Evolutionary conservation across 768 basidiomycete genomes (phyloP).

Genomic region (Austroboletus eburneus): DNA sequence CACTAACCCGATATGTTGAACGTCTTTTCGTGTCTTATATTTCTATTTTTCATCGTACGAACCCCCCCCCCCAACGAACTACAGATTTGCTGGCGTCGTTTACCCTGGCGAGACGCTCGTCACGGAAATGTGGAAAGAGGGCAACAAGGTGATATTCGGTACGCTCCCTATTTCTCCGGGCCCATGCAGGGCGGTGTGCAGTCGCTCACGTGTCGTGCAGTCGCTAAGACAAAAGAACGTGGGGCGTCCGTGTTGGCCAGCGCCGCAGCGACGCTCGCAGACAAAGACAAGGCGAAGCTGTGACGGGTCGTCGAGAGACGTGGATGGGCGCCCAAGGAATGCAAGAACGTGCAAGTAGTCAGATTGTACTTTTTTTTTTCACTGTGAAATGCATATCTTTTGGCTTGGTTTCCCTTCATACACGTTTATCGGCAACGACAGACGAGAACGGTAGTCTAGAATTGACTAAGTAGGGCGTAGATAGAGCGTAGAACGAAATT

Average conservation of each 20-base stretch:
- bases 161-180: slow-evolving; percentile 29
- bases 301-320: slow-evolving; percentile 20
- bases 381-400: too few species aligned
- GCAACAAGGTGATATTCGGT: slow-evolving; percentile 88
- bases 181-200: background rate
- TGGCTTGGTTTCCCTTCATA: too few species aligned
- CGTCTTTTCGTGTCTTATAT: too few species aligned
- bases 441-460: too few species aligned
- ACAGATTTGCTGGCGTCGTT: slow-evolving; percentile 83
- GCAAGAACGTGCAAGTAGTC: too few species aligned
- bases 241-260: slow-evolving; percentile 65
- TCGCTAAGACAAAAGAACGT: slow-evolving; percentile 85
- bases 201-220: slow-evolving; percentile 36
- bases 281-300: slow-evolving; percentile 55
- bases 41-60: too few species aligned
- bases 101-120: slow-evolving; percentile 94
- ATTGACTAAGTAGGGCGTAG: too few species aligned
- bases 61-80: too few species aligned
- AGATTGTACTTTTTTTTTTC: too few species aligned
- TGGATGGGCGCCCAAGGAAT: too few species aligned
- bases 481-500: too few species aligned
- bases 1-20: slow-evolving; percentile 3
- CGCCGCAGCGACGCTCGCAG: slow-evolving; percentile 73
- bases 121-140: slow-evolving; percentile 99
- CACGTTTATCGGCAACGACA: too few species aligned